Conservation (phyloP, 2,329 filamentous ascomycete species). For the Diaporthe destruens region DNA sequence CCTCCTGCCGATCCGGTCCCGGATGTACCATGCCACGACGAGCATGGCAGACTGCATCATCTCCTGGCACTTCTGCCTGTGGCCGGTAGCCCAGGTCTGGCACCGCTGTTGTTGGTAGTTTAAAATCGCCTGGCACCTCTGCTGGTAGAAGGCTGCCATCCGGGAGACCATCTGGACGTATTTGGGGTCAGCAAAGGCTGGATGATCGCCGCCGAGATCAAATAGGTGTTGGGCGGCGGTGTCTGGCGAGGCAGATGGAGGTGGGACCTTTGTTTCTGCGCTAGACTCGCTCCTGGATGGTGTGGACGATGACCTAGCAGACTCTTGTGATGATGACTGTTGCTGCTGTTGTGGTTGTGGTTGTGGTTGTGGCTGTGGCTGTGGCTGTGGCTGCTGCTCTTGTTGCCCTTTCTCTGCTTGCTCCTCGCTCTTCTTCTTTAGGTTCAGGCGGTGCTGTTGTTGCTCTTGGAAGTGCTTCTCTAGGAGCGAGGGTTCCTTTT, state of each 20-base stretch:
- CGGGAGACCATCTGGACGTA: slow-evolving; percentile 61
- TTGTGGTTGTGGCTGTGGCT: slow-evolving; percentile 36
- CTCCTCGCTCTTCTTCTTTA: slow-evolving; percentile 21
- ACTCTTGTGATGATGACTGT: slow-evolving; percentile 11
- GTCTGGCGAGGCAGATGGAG: slow-evolving; percentile 20
- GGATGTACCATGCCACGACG: slow-evolving; percentile 63
- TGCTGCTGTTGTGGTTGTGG: slow-evolving; percentile 28
- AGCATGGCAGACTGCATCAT: slow-evolving; percentile 63
- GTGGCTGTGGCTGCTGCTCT: slow-evolving; percentile 37
- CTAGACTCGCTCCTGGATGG: slow-evolving; percentile 34
- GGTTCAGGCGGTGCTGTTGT: slow-evolving; percentile 28
- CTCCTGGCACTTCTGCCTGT: slow-evolving; percentile 62
- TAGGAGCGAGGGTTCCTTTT: slow-evolving; percentile 39
- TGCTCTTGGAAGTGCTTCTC: slow-evolving; percentile 41
- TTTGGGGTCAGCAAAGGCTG: slow-evolving; percentile 52
- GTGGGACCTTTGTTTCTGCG: slow-evolving; percentile 37
- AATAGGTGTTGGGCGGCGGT: slow-evolving; percentile 30
- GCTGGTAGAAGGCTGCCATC: slow-evolving; percentile 63
- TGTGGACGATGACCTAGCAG: slow-evolving; percentile 35
- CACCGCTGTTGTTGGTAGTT: slow-evolving; percentile 62
- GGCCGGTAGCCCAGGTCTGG: slow-evolving; percentile 61
- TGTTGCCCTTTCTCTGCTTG: slow-evolving; percentile 35
- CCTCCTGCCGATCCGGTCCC: slow-evolving; percentile 60
- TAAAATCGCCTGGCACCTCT: slow-evolving; percentile 60
- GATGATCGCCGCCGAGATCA: slow-evolving; percentile 33